Base-by-base conservation (phyloP, 345 rosid species). In the Camelina laxa region DNA sequence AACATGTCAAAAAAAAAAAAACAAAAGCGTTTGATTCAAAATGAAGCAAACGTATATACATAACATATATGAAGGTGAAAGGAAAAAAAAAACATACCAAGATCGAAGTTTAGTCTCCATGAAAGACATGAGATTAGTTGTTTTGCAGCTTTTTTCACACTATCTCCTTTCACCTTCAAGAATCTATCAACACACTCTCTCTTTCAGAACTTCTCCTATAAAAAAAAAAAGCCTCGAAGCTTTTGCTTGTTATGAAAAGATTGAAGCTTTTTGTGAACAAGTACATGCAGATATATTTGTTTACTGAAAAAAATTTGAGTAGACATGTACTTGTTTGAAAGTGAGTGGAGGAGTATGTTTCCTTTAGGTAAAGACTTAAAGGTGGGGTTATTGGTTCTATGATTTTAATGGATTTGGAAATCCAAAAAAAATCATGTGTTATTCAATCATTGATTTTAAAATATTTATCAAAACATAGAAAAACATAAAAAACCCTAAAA, bases 191-290 rank as follows among this genome's bases (percentile, higher is more conserved):
- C 87, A 47, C 99, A 95, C 44, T 80, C 89, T 12, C 67, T 83
- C 85, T 80, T 86, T 80, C 99, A 95, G 84, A 89, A 95, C 82
- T 88, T 90, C 85, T 91, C 97, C 99, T 95, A 92, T 53, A 11
- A 53, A 21, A 51, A 53, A 11, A 12, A 21, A 51, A 53, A 10
- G n/a, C n/a, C 30, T 24, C n/a, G n/a, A 27, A 15, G 1, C 21
- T 2, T 51, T 19, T 21, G 19, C 6, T 39, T 16, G 0, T 41
- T 14, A 13, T 53, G 17, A 54, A 24, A 41, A 61, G 66, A 20
- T 21, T 39, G 20, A 41, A 61, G 47, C 63, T 45, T 42, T 44
- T n/a, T 7, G 7, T 7, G 5, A 5, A 19, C 7, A 16, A 19
- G n/a, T 24, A 56, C 71, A 76, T 76, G 62, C 56, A 76, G 0